Percentiles rank a stretch among this genome's conserved stretches.
Evolutionary conservation across 192 early-diverging fungal species (phyloP).

Genomic region (Tieghemiomyces parasiticus): DNA sequence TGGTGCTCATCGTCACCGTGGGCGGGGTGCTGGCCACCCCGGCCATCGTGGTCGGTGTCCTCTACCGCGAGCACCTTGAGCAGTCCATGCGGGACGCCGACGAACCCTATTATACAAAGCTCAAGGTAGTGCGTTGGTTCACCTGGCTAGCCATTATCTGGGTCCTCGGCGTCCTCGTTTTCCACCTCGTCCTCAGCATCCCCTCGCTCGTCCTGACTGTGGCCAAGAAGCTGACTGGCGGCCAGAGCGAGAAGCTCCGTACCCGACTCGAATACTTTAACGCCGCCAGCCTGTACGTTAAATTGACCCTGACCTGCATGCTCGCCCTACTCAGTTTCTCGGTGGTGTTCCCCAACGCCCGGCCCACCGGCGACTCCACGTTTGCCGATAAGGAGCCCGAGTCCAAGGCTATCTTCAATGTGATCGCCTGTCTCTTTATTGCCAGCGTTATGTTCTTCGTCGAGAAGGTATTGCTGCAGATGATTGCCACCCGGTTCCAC

Average conservation of each 20-base stretch:
- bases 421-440: slow-evolving; percentile 32
- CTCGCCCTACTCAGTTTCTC: slow-evolving; percentile 32
- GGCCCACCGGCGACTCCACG: slow-evolving; percentile 23
- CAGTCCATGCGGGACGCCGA: slow-evolving; percentile 14
- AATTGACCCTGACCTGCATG: slow-evolving; percentile 33
- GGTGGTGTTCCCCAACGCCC: slow-evolving; percentile 32
- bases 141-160: slow-evolving; percentile 28
- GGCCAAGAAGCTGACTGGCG: slow-evolving; percentile 24
- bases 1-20: slow-evolving; percentile 33
- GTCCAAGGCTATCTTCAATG: slow-evolving; percentile 35
- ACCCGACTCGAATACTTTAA: slow-evolving; percentile 36
- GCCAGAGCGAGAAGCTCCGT: slow-evolving; percentile 30
- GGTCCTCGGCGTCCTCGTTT: slow-evolving; percentile 31
- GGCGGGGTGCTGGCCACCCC: slow-evolving; percentile 35
- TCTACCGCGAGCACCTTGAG: slow-evolving; percentile 19
- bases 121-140: slow-evolving; percentile 27
- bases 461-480: slow-evolving; percentile 45
- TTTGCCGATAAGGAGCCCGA: slow-evolving; percentile 19
- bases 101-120: slow-evolving; percentile 16
- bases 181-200: slow-evolving; percentile 37
- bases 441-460: slow-evolving; percentile 29
- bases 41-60: slow-evolving; percentile 28
- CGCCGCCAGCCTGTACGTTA: slow-evolving; percentile 37
- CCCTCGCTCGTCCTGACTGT: slow-evolving; percentile 34
- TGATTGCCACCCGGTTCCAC: slow-evolving; percentile 49